Base-by-base conservation (phyloP, 208 protist genomes). In the Novymonas esmeraldas region DNA sequence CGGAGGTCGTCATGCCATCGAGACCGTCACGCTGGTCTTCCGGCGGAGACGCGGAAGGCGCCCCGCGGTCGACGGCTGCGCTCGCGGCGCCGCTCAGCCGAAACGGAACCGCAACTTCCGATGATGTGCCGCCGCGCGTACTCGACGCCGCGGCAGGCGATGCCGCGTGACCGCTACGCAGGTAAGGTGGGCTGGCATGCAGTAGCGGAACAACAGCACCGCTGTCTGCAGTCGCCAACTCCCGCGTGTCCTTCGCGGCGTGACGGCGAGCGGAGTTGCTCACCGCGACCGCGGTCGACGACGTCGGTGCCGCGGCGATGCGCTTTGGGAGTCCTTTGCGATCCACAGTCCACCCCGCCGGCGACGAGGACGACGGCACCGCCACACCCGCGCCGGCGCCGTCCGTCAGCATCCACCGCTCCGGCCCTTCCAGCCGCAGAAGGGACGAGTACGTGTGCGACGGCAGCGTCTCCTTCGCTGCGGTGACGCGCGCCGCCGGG, bases 391-490 rank as follows among this genome's bases (percentile, higher is more conserved):
- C 34, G 26, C 50, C 41, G 42, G 38, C 34, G 26, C 50, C 41
- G 42, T 89, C 73, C 24, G 67, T 85, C 48, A 90, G 63, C 34
- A 82, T 22, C n/a, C 91, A 77, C 1, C 73, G 77, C 13, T 63
- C 56, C 42, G 86, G 74, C 18, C 44, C 66, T 34, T 89, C 79
- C 18, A 93, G 54, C 16, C 81, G 86, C 22, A 87, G 65, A 4
- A 78, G 2, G 31, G 71, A 81, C 13, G 64, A 61, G 10, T 22
- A 74, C 10, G 73, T 85, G 31, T 86, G 81, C 18, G 44, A 14
- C 11, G 69, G 52, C 0, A 38, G 29, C 28, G 18, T 52, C 10
- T 46, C 6, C 1, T 18, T 16, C 38, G 34, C 36, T 20, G 51
- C 46, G 3, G 56, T 18, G n/a, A 11, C 16, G 22, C 34, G 33